Percentiles rank a stretch among this genome's conserved stretches.
Conservation (phyloP, 441 rosid genomes). For the Pelargonium australe region DNA sequence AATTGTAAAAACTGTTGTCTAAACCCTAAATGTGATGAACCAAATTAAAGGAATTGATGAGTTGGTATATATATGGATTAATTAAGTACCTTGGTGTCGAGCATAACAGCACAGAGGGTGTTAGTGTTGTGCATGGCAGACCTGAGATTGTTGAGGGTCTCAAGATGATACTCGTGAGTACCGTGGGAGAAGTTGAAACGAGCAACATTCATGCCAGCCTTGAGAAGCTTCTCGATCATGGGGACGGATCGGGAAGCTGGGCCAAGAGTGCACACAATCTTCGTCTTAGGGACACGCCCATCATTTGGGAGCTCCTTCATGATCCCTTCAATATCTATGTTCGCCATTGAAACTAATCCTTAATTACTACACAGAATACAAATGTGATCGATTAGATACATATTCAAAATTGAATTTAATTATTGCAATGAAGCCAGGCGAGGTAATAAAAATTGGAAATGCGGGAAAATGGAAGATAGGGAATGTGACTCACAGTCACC, state of each 20-base stretch:
- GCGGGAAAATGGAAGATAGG: no score
- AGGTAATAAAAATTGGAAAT: no score
- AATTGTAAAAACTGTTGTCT: no score
- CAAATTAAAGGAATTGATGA: no score
- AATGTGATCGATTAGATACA: no score
- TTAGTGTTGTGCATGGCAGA: conserved; percentile 74
- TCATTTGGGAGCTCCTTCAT: conserved; percentile 52
- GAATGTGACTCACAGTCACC: no score
- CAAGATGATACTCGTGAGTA: conserved; percentile 78
- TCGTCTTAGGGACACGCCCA: conserved; percentile 71
- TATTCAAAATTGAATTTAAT: no score
- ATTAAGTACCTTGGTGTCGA: conserved; percentile 69
- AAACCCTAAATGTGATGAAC: no score
- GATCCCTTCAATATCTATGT: conserved; percentile 74
- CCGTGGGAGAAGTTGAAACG: conserved; percentile 94
- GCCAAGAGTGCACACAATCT: conserved; percentile 88
- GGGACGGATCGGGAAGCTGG: conserved; percentile 77
- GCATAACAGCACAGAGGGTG: conserved; percentile 88
- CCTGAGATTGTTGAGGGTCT: conserved; percentile 80
- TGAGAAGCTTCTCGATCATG: conserved; percentile 67
- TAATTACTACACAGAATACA: no score
- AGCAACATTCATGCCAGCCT: conserved; percentile 93
- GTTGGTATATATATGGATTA: no score
- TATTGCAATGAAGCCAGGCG: no score
- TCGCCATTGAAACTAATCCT: conserved; percentile 33